Base-by-base conservation (phyloP, 2,329 filamentous ascomycete genomes). In the Raffaelea deltoideospora region DNA sequence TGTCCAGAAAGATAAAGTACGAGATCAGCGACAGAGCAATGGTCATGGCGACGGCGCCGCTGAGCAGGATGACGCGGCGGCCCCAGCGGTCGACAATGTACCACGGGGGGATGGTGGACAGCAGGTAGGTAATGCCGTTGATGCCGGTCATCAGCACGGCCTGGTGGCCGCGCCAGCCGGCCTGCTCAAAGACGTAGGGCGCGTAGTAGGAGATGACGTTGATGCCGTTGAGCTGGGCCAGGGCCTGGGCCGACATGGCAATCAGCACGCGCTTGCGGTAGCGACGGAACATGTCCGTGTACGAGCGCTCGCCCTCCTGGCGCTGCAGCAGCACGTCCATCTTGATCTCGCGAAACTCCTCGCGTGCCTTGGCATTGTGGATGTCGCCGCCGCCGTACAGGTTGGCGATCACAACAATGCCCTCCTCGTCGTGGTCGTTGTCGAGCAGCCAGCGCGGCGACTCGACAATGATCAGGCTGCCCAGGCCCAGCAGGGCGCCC, bases 191-290 rank as follows among this genome's bases (percentile, higher is more conserved):
- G 14, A 96, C 88, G 38, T 92, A 76, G 0, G 90, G 90, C 1
- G 90, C 90, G 53, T 98, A 98, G 66, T 96, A 98, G 1, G 88
- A 96, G 45, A 98, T 98, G 54, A 98, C 90, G 59, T 98, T 98
- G 64, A 98, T 98, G 46, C 90, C 90, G 61, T 96, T 96, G 37
- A 98, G 74, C 59, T 98, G 90, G 21, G 90, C 90, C 45, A 98
- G 73, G 6, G 79, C 86, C 58, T 96, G 90, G 4, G 90, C 90
- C 24, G 88, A 96, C 90, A 96, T 96, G 59, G 90, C 90, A 54
- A 96, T 96, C 52, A 96, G 85, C 45, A 96, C 88, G 37, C 90
- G 84, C 50, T 81, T 90, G 53, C 70, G 73, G 64, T 96, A 96
- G 43, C 84, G 76, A 50, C 72, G 79, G 67, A 96, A 98, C 90